Percentiles rank a stretch among this genome's conserved stretches.
Conservation (phyloP, 2,329 filamentous ascomycete genomes). For the Huntiella abstrusa region DNA sequence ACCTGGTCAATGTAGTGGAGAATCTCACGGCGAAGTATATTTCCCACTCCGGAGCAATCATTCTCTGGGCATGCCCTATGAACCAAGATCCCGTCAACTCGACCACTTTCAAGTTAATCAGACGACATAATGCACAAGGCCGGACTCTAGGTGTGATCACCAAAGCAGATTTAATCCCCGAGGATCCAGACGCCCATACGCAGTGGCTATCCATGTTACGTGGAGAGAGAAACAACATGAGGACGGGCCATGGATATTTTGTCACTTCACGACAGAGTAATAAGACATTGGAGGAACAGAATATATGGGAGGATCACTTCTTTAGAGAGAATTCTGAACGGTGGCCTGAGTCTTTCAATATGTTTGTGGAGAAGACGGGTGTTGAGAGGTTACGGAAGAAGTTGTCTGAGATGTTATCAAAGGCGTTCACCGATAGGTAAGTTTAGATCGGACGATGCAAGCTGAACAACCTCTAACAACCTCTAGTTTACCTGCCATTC, state of each 20-base stretch:
- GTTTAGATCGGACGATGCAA: conserved; percentile 10
- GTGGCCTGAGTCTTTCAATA: conserved; percentile 31
- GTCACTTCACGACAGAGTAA: conserved; percentile 50
- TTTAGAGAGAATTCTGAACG: conserved; percentile 24
- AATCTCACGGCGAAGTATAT: conserved; percentile 56
- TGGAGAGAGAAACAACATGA: conserved; percentile 32
- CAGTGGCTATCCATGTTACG: conserved; percentile 48
- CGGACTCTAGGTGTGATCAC: conserved; percentile 62
- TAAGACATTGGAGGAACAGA: conserved; percentile 33
- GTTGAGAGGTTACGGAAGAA: conserved; percentile 33
- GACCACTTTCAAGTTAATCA: conserved; percentile 46
- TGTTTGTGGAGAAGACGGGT: conserved; percentile 30
- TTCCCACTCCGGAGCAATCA: conserved; percentile 46
- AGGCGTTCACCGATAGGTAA: conserved; percentile 34
- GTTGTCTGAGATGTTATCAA: conserved; percentile 32
- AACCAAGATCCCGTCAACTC: conserved; percentile 62
- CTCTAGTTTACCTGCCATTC: conserved; percentile 30
- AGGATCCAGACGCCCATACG: conserved; percentile 24
- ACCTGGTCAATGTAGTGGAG: conserved; percentile 52
- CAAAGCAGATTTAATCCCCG: conserved; percentile 56
- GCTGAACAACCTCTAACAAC: background rate
- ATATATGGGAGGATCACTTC: conserved; percentile 31
- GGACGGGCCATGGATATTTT: conserved; percentile 57
- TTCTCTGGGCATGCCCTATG: conserved; percentile 62
- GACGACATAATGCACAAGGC: conserved; percentile 32